Evolutionary conservation across 192 early-diverging fungal genomes (phyloP).

Genomic region (Podila clonocystis): DNA sequence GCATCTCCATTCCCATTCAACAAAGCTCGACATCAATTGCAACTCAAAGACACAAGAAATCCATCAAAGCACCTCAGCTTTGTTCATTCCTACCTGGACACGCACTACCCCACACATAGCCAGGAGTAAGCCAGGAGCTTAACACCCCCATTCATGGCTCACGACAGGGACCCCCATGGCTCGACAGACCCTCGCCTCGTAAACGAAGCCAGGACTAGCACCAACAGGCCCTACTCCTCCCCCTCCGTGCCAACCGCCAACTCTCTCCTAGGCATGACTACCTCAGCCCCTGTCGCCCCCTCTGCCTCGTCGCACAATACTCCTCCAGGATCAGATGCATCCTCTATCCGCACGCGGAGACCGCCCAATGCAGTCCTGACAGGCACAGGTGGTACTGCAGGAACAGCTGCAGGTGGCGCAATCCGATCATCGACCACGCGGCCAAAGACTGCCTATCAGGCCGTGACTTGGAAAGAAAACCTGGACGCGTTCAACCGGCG

Average conservation of each 20-base stretch:
- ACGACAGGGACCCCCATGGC: too few relatives aligned
- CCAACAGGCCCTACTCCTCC: neutral
- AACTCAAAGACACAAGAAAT: too few relatives aligned
- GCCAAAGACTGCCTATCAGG: conserved; percentile 37
- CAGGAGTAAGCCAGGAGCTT: too few relatives aligned
- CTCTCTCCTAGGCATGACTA: neutral
- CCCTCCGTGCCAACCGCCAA: neutral
- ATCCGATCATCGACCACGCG: conserved; percentile 11
- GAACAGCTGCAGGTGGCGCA: neutral
- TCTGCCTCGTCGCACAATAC: neutral
- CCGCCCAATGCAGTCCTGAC: neutral
- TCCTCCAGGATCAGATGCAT: neutral
- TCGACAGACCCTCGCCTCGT: neutral
- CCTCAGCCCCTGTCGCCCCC: neutral
- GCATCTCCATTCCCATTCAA: too few relatives aligned
- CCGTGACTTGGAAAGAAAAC: conserved; percentile 49
- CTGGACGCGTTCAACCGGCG: conserved; percentile 48
- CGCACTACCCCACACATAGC: too few relatives aligned
- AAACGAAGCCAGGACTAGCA: neutral
- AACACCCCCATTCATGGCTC: too few relatives aligned
- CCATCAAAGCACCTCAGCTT: too few relatives aligned
- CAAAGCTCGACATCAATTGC: too few relatives aligned
- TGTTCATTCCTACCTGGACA: too few relatives aligned
- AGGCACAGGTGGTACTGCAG: neutral
- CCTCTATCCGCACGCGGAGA: neutral